Evolutionary conservation across 2,329 filamentous ascomycete species (phyloP).

Genomic region (Pyrenophora seminiperda): DNA sequence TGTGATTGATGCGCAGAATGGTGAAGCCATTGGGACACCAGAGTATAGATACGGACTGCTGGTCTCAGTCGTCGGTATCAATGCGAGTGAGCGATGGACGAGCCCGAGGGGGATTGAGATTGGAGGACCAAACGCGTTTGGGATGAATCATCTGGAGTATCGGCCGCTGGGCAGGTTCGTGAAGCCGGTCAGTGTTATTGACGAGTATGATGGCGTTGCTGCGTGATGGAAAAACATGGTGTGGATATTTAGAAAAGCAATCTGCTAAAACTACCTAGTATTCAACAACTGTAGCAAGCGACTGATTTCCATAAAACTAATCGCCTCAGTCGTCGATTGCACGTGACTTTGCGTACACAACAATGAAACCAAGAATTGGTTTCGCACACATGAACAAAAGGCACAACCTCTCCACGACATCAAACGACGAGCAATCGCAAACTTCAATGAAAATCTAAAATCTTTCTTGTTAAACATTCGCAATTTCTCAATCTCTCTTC

Average conservation of each 20-base stretch:
- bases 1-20: conserved; percentile 56
- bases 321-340: too few species aligned
- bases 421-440: too few species aligned
- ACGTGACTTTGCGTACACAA: too few species aligned
- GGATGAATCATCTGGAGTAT: conserved; percentile 56
- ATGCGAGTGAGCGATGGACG: conserved; percentile 61
- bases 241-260: background rate
- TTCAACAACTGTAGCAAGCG: too few species aligned
- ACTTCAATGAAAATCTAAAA: too few species aligned
- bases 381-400: too few species aligned
- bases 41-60: conserved; percentile 61
- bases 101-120: conserved; percentile 56
- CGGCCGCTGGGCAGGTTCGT: conserved; percentile 58
- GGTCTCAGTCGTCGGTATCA: conserved; percentile 60
- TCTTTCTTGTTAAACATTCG: conserved; percentile 1
- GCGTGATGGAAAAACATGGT: too few species aligned
- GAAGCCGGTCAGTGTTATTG: conserved; percentile 60
- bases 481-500: background rate
- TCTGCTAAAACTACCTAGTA: too few species aligned
- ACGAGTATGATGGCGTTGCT: conserved; percentile 49
- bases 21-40: conserved; percentile 58
- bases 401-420: too few species aligned
- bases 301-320: too few species aligned
- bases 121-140: conserved; percentile 58
- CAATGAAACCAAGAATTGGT: too few species aligned